phyloP scores from a whole-genome alignment of 805 yeast genomes.

The Candida berthetii region DNA sequence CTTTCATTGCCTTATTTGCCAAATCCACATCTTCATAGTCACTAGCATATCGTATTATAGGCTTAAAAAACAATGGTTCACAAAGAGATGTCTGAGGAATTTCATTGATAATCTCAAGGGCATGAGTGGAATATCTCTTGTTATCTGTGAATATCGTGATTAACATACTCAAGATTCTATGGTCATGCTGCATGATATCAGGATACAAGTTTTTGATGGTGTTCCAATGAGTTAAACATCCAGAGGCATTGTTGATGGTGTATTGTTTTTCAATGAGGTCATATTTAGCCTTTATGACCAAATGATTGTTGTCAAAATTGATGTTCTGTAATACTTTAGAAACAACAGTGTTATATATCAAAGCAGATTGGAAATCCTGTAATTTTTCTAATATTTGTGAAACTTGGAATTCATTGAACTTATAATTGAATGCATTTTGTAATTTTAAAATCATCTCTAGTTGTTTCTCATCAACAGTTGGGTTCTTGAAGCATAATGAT shows the following conservation, averaged over 20 bases:
- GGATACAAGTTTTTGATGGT: conserved; percentile 7
- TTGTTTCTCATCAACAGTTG: conserved; percentile 13
- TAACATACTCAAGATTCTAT: conserved; percentile 7
- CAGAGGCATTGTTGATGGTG: conserved; percentile 10
- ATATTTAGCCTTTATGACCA: conserved; percentile 5
- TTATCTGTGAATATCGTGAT: conserved; percentile 9
- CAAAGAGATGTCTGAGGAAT: conserved; percentile 8
- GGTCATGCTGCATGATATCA: conserved; percentile 11
- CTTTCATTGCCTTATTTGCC: conserved; percentile 9
- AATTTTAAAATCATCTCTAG: conserved; percentile 12
- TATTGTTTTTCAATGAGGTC: conserved; percentile 10
- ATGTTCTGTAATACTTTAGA: conserved; percentile 7
- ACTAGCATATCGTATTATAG: conserved; percentile 9
- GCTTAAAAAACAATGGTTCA: conserved; percentile 6
- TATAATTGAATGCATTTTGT: conserved; percentile 3
- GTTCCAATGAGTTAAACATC: conserved; percentile 16
- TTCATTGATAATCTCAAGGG: conserved; percentile 11
- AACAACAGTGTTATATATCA: conserved; percentile 4
- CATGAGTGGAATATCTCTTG: conserved; percentile 4
- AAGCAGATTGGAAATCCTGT: conserved; percentile 2
- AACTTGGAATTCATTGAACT: conserved; percentile 9
- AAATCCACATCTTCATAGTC: conserved; percentile 5
- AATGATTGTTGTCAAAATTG: conserved; percentile 1
- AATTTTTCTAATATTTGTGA: conserved; percentile 10
- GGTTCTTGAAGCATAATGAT: conserved; percentile 8